Evolutionary conservation across 768 basidiomycete genomes (phyloP), one percentile per base, ranked within the genome.

Genomic region (Nidula microcarpa): DNA sequence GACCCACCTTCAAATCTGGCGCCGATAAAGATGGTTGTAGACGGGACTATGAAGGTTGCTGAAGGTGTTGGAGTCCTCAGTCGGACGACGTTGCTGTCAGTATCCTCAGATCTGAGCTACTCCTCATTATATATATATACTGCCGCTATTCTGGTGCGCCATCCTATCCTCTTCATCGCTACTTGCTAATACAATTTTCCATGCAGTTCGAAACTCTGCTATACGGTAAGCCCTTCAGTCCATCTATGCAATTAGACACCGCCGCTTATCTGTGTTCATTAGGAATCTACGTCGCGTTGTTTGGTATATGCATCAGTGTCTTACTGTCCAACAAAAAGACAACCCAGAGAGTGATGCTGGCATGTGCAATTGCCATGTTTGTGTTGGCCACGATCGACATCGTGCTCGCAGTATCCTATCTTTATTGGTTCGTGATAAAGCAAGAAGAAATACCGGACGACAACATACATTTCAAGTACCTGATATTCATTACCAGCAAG

Each of bases 401-500:
- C n/a, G 58, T 68, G 11, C 53, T 67, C 50, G 65, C 66, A 51
- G 53, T 70, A 33, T 56, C 63, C 49, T 64, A 64, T 48, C 53
- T 68, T 36, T 66, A 65, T 52, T 60, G 62, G 60, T 64, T 57
- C 43, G 60, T 68, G 17, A 54, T 68, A 41, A 58, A 60, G 48
- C 46, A 53, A 17, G 55, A 63, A 33, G 61, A 60, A 11, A 62
- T 68, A 17, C 64, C 67, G 17, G 60, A 64, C 17, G 56, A 57
- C 43, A 51, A 66, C 47, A 52, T 70, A 13, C 61, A 65, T 46
- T 63, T 63, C 54, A 65, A 67, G 52, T 62, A 61, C 45, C 60
- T 68, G 23, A 62, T 68, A 5, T 68, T 66, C 48, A 65, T 67
- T 48, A 65, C 61, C 33, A 68, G 66, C 60, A 70, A 68, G 68